These are phyloP conservation scores for Colletotrichum sp. DNA, from an alignment of 2,329 filamentous ascomycete genomes.

Conservation along the genomic window DNA sequence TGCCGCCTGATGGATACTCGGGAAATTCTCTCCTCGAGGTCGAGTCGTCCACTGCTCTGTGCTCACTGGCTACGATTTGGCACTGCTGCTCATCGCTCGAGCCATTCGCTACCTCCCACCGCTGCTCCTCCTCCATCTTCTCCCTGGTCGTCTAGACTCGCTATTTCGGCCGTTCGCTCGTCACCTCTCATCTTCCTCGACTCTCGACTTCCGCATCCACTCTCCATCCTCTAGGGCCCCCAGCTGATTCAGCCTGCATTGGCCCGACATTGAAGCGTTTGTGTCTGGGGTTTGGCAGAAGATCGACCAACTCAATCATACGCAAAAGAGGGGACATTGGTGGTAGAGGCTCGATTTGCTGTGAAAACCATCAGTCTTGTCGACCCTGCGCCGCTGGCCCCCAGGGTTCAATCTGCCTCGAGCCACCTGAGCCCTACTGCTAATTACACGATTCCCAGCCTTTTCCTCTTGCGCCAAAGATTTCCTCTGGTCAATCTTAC, in stretches of 20 bases:
- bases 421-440: slow-evolving; percentile 9
- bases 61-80: background rate
- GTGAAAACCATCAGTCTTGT: background rate
- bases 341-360: background rate
- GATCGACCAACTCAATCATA: background rate
- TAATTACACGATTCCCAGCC: slow-evolving; percentile 5
- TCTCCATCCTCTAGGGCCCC: background rate
- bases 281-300: background rate
- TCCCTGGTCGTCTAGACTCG: background rate
- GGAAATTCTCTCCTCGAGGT: background rate
- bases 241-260: background rate
- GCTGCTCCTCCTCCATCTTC: background rate
- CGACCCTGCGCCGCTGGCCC: background rate
- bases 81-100: background rate
- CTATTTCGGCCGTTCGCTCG: background rate
- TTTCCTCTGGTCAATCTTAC: background rate
- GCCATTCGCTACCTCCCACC: background rate
- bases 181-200: background rate
- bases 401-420: background rate
- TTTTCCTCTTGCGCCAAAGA: background rate
- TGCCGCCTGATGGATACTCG: background rate
- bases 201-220: background rate
- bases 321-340: background rate
- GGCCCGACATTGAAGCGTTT: background rate
- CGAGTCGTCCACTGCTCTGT: background rate